A percentile compares a stretch with the other conserved stretches of the same genome.
phyloP scores from a whole-genome alignment of 805 yeast genomes.

The Suhomyces pyralidae region DNA sequence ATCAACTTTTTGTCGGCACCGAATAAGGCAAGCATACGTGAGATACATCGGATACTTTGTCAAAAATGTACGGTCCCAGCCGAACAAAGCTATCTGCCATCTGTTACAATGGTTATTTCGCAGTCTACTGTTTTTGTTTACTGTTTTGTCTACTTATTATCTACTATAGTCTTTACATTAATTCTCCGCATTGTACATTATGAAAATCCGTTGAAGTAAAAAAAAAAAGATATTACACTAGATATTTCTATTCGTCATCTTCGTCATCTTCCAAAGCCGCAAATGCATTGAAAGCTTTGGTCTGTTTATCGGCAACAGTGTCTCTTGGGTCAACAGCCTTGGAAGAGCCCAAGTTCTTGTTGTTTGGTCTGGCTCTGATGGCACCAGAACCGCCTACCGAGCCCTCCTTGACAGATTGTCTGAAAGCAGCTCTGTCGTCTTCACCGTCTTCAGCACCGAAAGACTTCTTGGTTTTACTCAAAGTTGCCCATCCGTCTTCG shows the following conservation, averaged over 20 bases:
- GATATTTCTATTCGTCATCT: slow-evolving; percentile 15
- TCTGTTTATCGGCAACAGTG: slow-evolving; percentile 63
- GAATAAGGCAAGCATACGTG: not conserved
- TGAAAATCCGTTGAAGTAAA: not conserved
- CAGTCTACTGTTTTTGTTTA: not conserved
- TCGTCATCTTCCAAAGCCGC: slow-evolving; percentile 69
- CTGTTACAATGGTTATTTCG: not conserved
- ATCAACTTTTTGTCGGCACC: no score
- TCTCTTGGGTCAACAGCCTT: slow-evolving; percentile 74
- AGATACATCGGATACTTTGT: not conserved
- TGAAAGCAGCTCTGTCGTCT: slow-evolving; percentile 45
- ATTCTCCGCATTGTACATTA: not conserved
- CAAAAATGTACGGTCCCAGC: not conserved
- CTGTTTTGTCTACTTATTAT: not conserved
- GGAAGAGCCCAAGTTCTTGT: slow-evolving; percentile 69
- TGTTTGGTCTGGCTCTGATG: slow-evolving; percentile 63
- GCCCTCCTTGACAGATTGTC: slow-evolving; percentile 46
- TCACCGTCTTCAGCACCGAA: slow-evolving; percentile 47
- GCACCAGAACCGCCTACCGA: slow-evolving; percentile 19
- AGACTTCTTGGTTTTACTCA: slow-evolving; percentile 43
- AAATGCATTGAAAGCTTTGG: slow-evolving; percentile 72
- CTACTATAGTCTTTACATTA: not conserved
- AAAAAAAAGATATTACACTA: slow-evolving; percentile 1
- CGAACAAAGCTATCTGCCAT: no score
- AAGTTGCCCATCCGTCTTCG: slow-evolving; percentile 82